Evolutionary conservation across 108 stramenopile genomes (phyloP).

Genomic region (Fistulifera solaris): DNA sequence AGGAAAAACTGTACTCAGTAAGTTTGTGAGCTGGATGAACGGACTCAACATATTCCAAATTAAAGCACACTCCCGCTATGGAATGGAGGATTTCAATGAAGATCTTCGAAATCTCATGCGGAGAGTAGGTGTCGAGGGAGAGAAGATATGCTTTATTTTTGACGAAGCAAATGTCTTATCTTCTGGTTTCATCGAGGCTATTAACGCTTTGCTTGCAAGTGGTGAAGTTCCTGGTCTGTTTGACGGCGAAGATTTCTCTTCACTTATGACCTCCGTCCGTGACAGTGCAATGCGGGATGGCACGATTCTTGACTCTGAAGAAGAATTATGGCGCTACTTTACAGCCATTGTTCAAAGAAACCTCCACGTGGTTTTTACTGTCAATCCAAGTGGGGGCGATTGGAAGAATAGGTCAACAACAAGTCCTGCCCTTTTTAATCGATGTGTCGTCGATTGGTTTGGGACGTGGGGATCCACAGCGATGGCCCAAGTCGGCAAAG

Average conservation of each 20-base stretch:
- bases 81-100: constrained; percentile 93
- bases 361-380: constrained; percentile 98
- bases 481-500: constrained; percentile 48
- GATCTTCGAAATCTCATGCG: constrained; percentile 90
- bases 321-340: constrained; percentile 89
- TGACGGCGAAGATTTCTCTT: constrained; percentile 92
- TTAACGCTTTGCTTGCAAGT: constrained; percentile 97
- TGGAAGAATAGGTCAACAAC: constrained; percentile 94
- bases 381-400: constrained; percentile 94
- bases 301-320: constrained; percentile 86
- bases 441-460: constrained; percentile 99
- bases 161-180: constrained; percentile 93
- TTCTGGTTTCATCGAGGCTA: constrained; percentile 95
- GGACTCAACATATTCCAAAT: constrained; percentile 95
- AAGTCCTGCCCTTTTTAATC: constrained; percentile 98
- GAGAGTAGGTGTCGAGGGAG: constrained; percentile 92
- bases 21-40: constrained; percentile 95
- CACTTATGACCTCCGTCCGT: constrained; percentile 86
- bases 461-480: constrained; percentile 94
- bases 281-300: constrained; percentile 82
- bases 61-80: constrained; percentile 84
- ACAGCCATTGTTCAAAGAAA: constrained; percentile 89
- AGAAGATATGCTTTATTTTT: constrained; percentile 97
- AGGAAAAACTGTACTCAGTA: constrained; percentile 70
- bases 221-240: constrained; percentile 99